Percentiles rank a stretch among this genome's conserved stretches.
These are phyloP conservation scores for Coniophora puteana DNA, from an alignment of 1,284 basidiomycete genomes.

Conservation along the genomic window DNA sequence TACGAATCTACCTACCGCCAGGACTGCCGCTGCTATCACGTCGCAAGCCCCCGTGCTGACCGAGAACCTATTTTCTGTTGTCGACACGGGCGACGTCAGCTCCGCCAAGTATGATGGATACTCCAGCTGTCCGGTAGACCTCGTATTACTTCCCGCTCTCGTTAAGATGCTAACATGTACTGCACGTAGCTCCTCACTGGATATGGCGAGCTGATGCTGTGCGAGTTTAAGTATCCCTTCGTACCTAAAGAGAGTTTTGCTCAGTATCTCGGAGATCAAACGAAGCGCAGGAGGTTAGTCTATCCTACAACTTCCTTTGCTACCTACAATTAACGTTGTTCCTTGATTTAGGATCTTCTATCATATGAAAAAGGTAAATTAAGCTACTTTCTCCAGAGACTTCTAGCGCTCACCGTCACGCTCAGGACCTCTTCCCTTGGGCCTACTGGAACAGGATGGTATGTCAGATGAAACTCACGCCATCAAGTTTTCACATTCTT, in stretches of 20 bases:
- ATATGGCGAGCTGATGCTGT: conserved; percentile 4
- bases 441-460: conserved; percentile 88
- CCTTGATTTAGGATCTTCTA: conserved; percentile 67
- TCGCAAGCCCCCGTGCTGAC: conserved; percentile 85
- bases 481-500: no score
- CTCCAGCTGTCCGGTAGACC: conserved; percentile 64
- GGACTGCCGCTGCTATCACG: conserved; percentile 91
- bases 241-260: conserved; percentile 3
- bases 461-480: no score
- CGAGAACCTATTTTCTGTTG: conserved; percentile 76
- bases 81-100: conserved; percentile 68
- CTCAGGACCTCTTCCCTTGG: conserved; percentile 80
- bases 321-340: conserved; percentile 7
- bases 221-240: conserved; percentile 3
- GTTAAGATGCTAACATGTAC: background rate
- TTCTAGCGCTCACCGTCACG: conserved; percentile 2
- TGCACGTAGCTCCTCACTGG: background rate
- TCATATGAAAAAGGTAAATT: conserved; percentile 81
- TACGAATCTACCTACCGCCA: conserved; percentile 88
- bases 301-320: background rate
- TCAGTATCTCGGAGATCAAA: conserved; percentile 64
- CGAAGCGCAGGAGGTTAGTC: conserved; percentile 54
- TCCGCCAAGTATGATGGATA: conserved; percentile 75
- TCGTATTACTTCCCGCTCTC: conserved; percentile 1
- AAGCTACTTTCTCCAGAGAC: background rate